phyloP scores from a whole-genome alignment of 495 filamentous ascomycete genomes.

The Talaromyces nanjingensis region DNA sequence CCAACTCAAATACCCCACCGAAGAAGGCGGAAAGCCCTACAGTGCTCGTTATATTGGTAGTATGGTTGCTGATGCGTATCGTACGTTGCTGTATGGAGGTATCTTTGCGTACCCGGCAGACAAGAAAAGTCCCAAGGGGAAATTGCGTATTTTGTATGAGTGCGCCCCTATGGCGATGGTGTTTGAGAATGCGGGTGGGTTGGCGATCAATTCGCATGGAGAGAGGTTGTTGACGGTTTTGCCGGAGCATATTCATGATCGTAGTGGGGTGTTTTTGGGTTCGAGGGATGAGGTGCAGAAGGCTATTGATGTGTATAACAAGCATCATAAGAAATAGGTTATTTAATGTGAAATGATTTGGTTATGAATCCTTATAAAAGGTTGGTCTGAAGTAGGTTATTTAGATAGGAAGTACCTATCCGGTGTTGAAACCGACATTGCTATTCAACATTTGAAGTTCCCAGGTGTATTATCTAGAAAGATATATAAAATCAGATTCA shows the following conservation, averaged over 20 bases:
- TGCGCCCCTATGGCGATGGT: slow-evolving; percentile 99
- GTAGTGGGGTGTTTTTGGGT: slow-evolving; percentile 92
- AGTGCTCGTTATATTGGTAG: slow-evolving; percentile 89
- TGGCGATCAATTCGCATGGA: slow-evolving; percentile 86
- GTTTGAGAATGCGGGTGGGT: slow-evolving; percentile 95
- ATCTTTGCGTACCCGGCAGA: slow-evolving; percentile 97
- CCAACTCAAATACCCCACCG: slow-evolving; percentile 64
- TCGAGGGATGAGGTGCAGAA: slow-evolving; percentile 93
- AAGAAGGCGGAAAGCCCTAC: slow-evolving; percentile 73
- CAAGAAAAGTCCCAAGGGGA: slow-evolving; percentile 97
- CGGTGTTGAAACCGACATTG: too few relatives aligned
- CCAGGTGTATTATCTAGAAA: too few relatives aligned
- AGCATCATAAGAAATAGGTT: slow-evolving; percentile 25
- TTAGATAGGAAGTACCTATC: too few relatives aligned
- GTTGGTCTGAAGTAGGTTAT: too few relatives aligned
- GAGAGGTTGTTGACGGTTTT: slow-evolving; percentile 81
- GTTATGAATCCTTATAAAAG: not conserved
- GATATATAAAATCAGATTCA: not conserved
- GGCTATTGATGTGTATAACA: slow-evolving; percentile 62
- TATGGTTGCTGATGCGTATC: slow-evolving; percentile 98
- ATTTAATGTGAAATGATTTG: not conserved
- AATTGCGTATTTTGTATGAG: slow-evolving; percentile 95
- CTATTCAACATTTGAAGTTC: too few relatives aligned
- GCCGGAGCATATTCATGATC: slow-evolving; percentile 91
- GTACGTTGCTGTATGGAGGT: slow-evolving; percentile 89